Base-by-base conservation (phyloP, 164 flowering plant species). In the Chloranthus sessilifolius region DNA sequence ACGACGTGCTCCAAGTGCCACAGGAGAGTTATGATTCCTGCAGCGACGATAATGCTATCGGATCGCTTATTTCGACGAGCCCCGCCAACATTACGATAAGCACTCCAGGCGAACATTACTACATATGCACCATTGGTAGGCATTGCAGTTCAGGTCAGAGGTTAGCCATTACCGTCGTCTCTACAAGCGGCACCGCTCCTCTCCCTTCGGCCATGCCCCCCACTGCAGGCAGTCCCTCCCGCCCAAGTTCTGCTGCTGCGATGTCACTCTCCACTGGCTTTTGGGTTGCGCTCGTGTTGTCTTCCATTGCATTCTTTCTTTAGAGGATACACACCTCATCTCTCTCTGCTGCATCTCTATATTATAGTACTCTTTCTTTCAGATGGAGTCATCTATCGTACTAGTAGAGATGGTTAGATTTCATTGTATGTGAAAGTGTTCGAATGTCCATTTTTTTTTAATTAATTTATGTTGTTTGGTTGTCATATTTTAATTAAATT, bases 1-100 rank as follows among this genome's bases (percentile, higher is more conserved):
- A 71, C 16, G 58, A 44, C 28, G 79, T 62, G 15, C 64, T 64
- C 14, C 1, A 47, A 15, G 79, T 74, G 14, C 43, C 66, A 4
- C 56, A 58, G 60, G 57, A 27, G 8, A 58, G 37, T 0, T 74
- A 35, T 23, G 69, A 62, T 6, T 29, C 49, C 25, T 71, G 79
- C 64, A 48, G 8, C 34, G 19, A 36, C 7, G 35, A 39, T 5
- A 55, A 22, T 39, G 52, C 70, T 3, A 44, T 55, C 10, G 43
- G 36, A 2, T 8, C 44, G 1, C n/a, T 31, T 2, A 6, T 33
- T 0, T 25, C 15, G 1, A 36, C 28, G 9, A 35, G 68, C 10
- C 74, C 75, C 0, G 62, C 63, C 1, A 66, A 5, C 5, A 21
- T 66, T 14, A 17, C 15, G 3, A 59, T 73, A 10, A 45, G 39